These are phyloP conservation scores for Santalum album DNA, from an alignment of 164 flowering plant genomes.

Conservation along the genomic window DNA sequence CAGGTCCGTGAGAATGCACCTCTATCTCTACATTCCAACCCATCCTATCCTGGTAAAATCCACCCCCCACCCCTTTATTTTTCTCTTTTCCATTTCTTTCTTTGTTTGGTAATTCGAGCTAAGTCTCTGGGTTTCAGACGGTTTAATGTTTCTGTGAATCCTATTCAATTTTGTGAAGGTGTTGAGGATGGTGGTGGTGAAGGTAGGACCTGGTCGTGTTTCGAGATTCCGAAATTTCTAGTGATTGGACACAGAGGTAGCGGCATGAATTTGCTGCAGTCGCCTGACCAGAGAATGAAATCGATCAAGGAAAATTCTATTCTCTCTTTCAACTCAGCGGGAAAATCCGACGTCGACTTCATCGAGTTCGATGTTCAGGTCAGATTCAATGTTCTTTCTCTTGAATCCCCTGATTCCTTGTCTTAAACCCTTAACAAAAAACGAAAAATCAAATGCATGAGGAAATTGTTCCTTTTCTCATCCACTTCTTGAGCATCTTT, in stretches of 20 bases:
- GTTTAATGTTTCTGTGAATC: too few relatives aligned
- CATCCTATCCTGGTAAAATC: conserved; percentile 23
- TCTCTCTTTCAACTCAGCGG: conserved; percentile 64
- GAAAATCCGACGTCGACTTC: conserved; percentile 42
- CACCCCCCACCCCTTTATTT: too few relatives aligned
- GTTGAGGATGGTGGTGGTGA: background rate
- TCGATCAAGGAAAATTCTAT: conserved; percentile 68
- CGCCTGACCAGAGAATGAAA: conserved; percentile 53
- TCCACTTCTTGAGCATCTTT: too few relatives aligned
- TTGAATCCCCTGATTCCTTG: too few relatives aligned
- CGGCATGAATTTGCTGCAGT: conserved; percentile 74
- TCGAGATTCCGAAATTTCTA: conserved; percentile 15
- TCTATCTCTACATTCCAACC: conserved; percentile 13
- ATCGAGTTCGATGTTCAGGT: conserved; percentile 95
- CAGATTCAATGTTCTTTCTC: too few relatives aligned
- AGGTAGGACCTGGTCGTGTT: background rate
- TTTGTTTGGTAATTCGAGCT: too few relatives aligned
- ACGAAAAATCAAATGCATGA: too few relatives aligned
- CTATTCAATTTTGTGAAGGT: background rate
- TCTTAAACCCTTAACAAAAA: too few relatives aligned
- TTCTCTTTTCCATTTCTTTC: too few relatives aligned
- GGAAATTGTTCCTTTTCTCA: too few relatives aligned
- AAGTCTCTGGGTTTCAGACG: too few relatives aligned
- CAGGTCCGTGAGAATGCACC: conserved; percentile 33
- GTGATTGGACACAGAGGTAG: conserved; percentile 84